Evolutionary conservation across 2,329 filamentous ascomycete species (phyloP).

Genomic region (Cladorrhinum sp.): DNA sequence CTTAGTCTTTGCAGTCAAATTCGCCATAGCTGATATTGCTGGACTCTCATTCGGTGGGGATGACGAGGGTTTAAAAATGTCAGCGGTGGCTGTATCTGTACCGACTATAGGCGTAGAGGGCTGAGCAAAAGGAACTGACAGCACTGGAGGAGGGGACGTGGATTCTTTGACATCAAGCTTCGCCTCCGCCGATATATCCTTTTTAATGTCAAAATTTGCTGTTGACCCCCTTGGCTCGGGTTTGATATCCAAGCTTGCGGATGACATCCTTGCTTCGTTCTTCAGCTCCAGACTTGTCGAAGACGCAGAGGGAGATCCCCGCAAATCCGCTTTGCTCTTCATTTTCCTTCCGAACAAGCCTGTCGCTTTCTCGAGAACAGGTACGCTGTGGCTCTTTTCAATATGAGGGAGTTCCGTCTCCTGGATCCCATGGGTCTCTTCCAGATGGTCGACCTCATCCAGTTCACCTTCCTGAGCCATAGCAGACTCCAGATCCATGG

Average conservation of each 20-base stretch:
- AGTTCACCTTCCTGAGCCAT: slow-evolving; percentile 46
- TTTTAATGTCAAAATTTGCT: slow-evolving; percentile 15
- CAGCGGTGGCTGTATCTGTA: slow-evolving; percentile 63
- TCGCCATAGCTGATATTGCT: slow-evolving; percentile 64
- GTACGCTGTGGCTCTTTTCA: slow-evolving; percentile 56
- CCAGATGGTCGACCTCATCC: slow-evolving; percentile 45
- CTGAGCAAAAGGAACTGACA: slow-evolving; percentile 61
- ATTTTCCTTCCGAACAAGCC: slow-evolving; percentile 52
- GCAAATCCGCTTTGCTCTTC: slow-evolving; percentile 32
- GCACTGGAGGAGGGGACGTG: slow-evolving; percentile 50
- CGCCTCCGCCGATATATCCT: slow-evolving; percentile 5
- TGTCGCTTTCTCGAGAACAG: slow-evolving; percentile 38
- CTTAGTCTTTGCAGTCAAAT: slow-evolving; percentile 60
- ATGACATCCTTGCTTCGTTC: slow-evolving; percentile 25
- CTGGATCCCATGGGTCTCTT: slow-evolving; percentile 39
- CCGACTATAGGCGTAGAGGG: slow-evolving; percentile 64
- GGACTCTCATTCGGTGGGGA: slow-evolving; percentile 56
- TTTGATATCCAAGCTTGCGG: slow-evolving; percentile 16
- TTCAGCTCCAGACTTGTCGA: slow-evolving; percentile 50
- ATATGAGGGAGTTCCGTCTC: slow-evolving; percentile 42
- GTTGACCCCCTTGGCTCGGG: slow-evolving; percentile 31
- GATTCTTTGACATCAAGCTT: slow-evolving; percentile 25
- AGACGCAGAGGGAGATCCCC: slow-evolving; percentile 36
- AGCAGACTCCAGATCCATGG: slow-evolving; percentile 36
- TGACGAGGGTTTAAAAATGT: slow-evolving; percentile 57